phyloP scores from a whole-genome alignment of 2,329 filamentous ascomycete genomes.

The Cadophora sp. region DNA sequence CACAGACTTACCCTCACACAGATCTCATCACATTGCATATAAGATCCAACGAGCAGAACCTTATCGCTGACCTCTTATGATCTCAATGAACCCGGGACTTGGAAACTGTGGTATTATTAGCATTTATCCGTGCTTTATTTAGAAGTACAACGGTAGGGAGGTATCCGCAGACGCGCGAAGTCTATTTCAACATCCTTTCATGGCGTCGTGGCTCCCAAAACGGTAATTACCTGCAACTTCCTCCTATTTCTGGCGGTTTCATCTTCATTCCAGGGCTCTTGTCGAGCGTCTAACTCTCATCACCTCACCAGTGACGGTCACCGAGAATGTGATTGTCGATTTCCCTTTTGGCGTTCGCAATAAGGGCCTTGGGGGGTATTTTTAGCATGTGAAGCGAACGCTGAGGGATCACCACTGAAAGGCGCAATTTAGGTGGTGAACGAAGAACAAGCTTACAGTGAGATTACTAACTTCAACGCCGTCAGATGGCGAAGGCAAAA shows the following conservation, averaged over 20 bases:
- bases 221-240: not conserved
- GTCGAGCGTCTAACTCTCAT: conserved; percentile 11
- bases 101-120: conserved; percentile 23
- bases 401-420: not conserved
- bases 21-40: conserved; percentile 24
- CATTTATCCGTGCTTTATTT: conserved; percentile 30
- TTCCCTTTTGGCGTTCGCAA: not conserved
- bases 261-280: conserved; percentile 1
- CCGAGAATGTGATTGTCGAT: not conserved
- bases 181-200: conserved; percentile 24
- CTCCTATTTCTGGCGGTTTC: conserved; percentile 12
- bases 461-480: not conserved
- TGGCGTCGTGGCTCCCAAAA: not conserved
- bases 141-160: conserved; percentile 11
- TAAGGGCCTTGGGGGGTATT: not conserved
- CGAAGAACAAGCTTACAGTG: conserved; percentile 8
- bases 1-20: conserved; percentile 15
- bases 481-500: conserved; percentile 13
- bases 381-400: conserved; percentile 14
- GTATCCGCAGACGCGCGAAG: conserved; percentile 10
- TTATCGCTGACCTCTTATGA: conserved; percentile 22
- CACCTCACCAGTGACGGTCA: not conserved
- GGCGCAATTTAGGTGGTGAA: not conserved
- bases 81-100: conserved; percentile 13
- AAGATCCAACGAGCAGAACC: conserved; percentile 23